Evolutionary conservation across 2,329 filamentous ascomycete genomes (phyloP), one percentile per base, ranked within the genome.

Genomic region (Kalmusia sp.): DNA sequence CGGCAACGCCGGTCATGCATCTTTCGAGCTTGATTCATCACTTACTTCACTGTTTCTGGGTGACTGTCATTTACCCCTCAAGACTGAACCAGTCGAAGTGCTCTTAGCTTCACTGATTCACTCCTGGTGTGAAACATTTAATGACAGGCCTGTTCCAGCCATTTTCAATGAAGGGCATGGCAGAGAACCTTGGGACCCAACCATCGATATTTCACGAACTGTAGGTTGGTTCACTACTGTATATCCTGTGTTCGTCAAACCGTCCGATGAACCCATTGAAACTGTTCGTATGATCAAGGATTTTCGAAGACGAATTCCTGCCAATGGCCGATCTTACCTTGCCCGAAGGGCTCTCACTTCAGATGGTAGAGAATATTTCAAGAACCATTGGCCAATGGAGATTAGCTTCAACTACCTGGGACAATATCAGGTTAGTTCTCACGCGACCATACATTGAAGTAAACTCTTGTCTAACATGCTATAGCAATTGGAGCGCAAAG

Each of bases 201-300:
- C 79, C 1, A 75, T 82, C 14, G 81, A 86, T 62, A 77, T 86
- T 1, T 78, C 79, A 3, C 77, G 83, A 48, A 86, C 84, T 0
- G 82, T 87, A 0, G 84, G 84, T 3, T 86, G 83, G 83, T 85
- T 87, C 56, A 85, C 83, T 2, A 80, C 82, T 0, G 62, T 82
- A 6, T 79, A 77, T 45, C 79, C 79, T 0, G 73, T 80, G 3
- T 73, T 72, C 22, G 67, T 78, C 0, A 56, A 63, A 2, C 55
- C 60, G 7, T 58, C 58, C 0, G 51, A 55, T 7, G 51, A 66
- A 50, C 62, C 83, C 9, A 71, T 84, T 24, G 74, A 80, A 5
- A 77, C 81, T 0, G 72, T 86, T n/a, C 79, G 79, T n/a, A 73
- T 77, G 9, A 72, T 84, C 33, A 86, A 86, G 59, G 82, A 86